These are phyloP conservation scores for Malassezia restricta DNA, from an alignment of 1,284 basidiomycete species.

Conservation along the genomic window DNA sequence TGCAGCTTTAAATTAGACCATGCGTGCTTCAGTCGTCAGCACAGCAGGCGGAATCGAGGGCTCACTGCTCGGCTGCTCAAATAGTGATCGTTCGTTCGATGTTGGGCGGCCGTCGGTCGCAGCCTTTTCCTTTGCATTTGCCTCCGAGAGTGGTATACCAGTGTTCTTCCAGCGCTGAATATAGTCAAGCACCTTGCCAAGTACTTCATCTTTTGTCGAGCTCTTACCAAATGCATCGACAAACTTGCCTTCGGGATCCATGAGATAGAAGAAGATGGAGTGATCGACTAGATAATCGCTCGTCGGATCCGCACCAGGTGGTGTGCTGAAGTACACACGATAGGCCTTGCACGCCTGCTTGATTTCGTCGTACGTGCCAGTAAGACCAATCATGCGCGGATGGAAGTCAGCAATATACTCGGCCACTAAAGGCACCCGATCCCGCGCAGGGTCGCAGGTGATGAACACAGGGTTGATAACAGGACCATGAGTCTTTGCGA, in stretches of 20 bases:
- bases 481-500: slow-evolving; percentile 53
- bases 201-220: slow-evolving; percentile 60
- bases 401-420: slow-evolving; percentile 60
- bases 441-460: slow-evolving; percentile 87
- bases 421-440: slow-evolving; percentile 55
- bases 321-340: slow-evolving; percentile 90
- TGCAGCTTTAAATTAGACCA: not conserved
- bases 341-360: slow-evolving; percentile 87
- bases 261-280: slow-evolving; percentile 90
- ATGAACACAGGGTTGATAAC: slow-evolving; percentile 66
- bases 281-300: slow-evolving; percentile 73
- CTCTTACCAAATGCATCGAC: slow-evolving; percentile 93
- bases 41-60: slow-evolving; percentile 10
- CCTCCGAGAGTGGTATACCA: slow-evolving; percentile 25
- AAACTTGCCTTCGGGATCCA: slow-evolving; percentile 86
- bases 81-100: slow-evolving; percentile 9
- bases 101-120: slow-evolving; percentile 23
- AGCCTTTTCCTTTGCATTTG: slow-evolving; percentile 59
- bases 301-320: slow-evolving; percentile 61
- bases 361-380: slow-evolving; percentile 70
- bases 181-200: slow-evolving; percentile 50
- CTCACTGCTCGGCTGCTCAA: slow-evolving; percentile 2
- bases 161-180: slow-evolving; percentile 50
- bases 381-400: slow-evolving; percentile 73
- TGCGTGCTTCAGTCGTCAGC: not conserved